Base-by-base conservation (phyloP, 192 early-diverging fungal species). In the Coemansia sp. region DNA sequence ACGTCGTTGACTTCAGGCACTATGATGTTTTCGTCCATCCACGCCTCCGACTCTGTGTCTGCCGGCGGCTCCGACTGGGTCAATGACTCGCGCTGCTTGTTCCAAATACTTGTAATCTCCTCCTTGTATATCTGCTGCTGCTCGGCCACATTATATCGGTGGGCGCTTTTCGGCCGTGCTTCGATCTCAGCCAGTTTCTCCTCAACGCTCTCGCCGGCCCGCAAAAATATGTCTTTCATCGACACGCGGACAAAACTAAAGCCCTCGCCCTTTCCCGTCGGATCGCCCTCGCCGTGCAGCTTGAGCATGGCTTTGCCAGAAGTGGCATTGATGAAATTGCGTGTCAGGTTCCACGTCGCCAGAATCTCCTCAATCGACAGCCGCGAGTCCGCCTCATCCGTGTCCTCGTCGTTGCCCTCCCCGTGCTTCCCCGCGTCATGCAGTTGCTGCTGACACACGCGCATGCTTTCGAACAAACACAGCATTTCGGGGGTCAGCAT, bases 191-290 rank as follows among this genome's bases (percentile, higher is more conserved):
- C 91, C 48, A 88, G 73, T 74, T 90, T 88, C 50, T 93, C 92
- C 59, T 92, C 88, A 11, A 88, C 86, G 27, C 87, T 88, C 71
- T 94, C 94, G 19, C 93, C 92, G 11, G 88, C 85, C 19, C 92
- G 82, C 66, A 96, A 82, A 64, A 98, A 96, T 57, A 96, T 96
- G 61, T 97, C 97, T 78, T 96, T 97, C 94, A 97, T 97, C 13
- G 91, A 92, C 20, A 92, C 92, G 26, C 95, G 88, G 64, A 99
- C 93, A 75, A 96, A 99, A 83, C 95, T 98, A 66, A 99, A 97
- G 9, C 94, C 97, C 65, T 98, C 95, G 50, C 93, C 94, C 47
- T 85, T 75, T 11, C 94, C 97, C 0, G 95, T 95, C 6, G 97
- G 97, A 77, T 99, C 97, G 55, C 94, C 97, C n/a, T 90, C 89